These are phyloP conservation scores for Aspergillus wentii DNA, from an alignment of 495 filamentous ascomycete species.

Conservation along the genomic window DNA sequence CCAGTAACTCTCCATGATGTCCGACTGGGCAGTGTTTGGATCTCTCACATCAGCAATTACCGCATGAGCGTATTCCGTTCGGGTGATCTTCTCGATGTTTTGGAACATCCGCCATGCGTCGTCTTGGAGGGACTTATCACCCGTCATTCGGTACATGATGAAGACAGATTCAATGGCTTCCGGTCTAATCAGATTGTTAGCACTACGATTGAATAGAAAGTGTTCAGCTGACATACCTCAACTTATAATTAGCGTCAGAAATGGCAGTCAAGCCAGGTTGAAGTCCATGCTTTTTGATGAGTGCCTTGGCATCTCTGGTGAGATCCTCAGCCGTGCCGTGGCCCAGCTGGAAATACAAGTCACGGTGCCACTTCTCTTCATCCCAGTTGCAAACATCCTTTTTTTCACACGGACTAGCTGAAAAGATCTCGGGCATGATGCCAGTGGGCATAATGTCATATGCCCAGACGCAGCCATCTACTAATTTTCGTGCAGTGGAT, in stretches of 20 bases:
- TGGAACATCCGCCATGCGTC: slow-evolving; percentile 75
- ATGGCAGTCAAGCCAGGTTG: slow-evolving; percentile 56
- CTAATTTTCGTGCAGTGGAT: slow-evolving; percentile 47
- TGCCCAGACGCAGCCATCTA: slow-evolving; percentile 56
- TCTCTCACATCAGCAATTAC: slow-evolving; percentile 54
- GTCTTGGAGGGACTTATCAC: slow-evolving; percentile 59
- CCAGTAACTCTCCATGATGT: slow-evolving; percentile 57
- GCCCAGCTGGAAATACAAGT: slow-evolving; percentile 22
- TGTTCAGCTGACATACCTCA: slow-evolving; percentile 42
- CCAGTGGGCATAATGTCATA: slow-evolving; percentile 53
- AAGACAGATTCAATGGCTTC: slow-evolving; percentile 73
- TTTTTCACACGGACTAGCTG: slow-evolving; percentile 45
- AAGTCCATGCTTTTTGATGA: slow-evolving; percentile 42
- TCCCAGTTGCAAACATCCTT: slow-evolving; percentile 50
- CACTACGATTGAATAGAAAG: background rate
- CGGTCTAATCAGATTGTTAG: slow-evolving; percentile 33
- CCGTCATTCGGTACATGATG: slow-evolving; percentile 71
- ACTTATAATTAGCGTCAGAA: slow-evolving; percentile 58
- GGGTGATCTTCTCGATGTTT: slow-evolving; percentile 55
- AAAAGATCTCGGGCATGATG: slow-evolving; percentile 58
- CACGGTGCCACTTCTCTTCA: slow-evolving; percentile 43
- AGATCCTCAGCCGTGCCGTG: slow-evolving; percentile 15
- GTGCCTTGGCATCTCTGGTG: slow-evolving; percentile 29
- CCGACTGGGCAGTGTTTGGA: slow-evolving; percentile 21
- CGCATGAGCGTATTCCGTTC: slow-evolving; percentile 54